Evolutionary conservation across 208 protist genomes (phyloP).

Genomic region (Leishmania mexicana): DNA sequence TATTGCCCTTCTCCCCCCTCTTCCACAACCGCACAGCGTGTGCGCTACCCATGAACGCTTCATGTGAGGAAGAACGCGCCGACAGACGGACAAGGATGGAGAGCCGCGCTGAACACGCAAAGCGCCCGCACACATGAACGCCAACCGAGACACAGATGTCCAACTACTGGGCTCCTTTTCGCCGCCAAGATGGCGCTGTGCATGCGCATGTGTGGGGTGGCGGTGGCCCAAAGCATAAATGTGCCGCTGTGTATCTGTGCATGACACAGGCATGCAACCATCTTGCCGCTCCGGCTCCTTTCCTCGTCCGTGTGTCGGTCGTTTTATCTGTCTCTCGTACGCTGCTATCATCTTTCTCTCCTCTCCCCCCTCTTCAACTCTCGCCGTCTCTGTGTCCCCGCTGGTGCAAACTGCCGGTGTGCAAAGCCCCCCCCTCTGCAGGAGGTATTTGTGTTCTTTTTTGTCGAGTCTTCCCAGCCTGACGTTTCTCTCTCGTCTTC

Average conservation of each 20-base stretch:
- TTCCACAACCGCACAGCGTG: neutral
- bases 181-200: neutral
- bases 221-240: neutral
- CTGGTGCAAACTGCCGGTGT: neutral
- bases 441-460: neutral
- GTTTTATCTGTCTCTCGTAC: neutral
- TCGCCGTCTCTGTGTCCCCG: neutral
- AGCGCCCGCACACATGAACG: neutral
- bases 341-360: neutral
- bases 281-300: neutral
- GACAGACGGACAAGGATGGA: neutral
- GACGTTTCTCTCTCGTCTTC: neutral
- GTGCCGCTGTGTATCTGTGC: neutral
- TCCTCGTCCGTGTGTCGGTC: neutral
- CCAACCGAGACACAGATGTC: neutral
- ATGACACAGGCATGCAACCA: constrained; percentile 1
- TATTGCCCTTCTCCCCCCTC: neutral
- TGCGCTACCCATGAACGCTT: neutral
- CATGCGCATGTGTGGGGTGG: neutral
- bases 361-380: neutral
- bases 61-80: neutral
- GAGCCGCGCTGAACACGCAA: neutral
- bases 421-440: neutral
- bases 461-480: neutral
- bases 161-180: neutral